Base-by-base conservation (phyloP, 1,139 yeast species). In the Kluyveromyces marxianus region DNA sequence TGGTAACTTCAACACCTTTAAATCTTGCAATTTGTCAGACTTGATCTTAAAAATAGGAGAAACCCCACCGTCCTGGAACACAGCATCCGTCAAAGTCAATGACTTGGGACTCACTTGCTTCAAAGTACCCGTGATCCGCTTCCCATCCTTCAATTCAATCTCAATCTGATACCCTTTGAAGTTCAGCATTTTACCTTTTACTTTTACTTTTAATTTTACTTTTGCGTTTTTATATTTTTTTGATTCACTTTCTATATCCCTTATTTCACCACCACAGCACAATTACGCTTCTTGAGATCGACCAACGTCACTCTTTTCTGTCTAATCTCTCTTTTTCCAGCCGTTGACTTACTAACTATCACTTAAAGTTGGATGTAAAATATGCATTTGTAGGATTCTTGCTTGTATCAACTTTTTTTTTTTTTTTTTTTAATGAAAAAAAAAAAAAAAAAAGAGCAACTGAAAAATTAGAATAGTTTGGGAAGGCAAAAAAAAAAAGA, bases 1-100 rank as follows among this genome's bases (percentile, higher is more conserved):
- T 25, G 69, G 66, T 2, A 66, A 56, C 29, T 56, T 62, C n/a
- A 61, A 46, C 4, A 69, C 71, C 45, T 63, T 65, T 48, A 69
- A 46, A 51, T 68, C 70, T 29, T 52, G 51, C 38, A 69, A 46
- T 37, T 65, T 52, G 3, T 65, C 59, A 1, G 66, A 56, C 34
- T 65, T 55, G 25, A 63, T 65, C 45, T 63, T 63, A 39, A 63
- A 63, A 7, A 62, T 57, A 38, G 59, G 65, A 2, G 66, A 60
- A 7, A 57, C 57, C 2, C 66, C 66, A 41, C 67, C 67, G 41
- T 63, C 65, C 35, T 60, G 54, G 44, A 63, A 63, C 28, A 44
- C 48, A 14, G 60, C 67, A 44, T 61, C 63, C 44, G 57, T 51
- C 46, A 64, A 49, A 25, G 66, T 57, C 37, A 64, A 46, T 7